Evolutionary conservation across 768 basidiomycete genomes (phyloP), one percentile per base, ranked within the genome.

Genomic region (Auriscalpium orientale): DNA sequence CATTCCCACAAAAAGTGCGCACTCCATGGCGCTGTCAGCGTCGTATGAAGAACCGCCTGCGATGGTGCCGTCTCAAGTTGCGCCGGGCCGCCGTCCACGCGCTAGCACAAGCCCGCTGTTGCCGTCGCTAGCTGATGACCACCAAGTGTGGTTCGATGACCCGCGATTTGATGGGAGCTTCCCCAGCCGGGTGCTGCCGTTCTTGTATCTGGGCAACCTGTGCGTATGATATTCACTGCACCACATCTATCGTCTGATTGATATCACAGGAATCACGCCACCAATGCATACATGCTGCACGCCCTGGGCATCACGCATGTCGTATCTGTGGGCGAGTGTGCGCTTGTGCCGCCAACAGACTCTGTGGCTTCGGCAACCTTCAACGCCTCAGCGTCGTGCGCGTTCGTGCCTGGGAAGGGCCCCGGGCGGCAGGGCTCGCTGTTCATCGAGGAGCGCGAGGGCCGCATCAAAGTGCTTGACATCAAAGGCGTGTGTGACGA

Each of bases 291-390:
- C 65, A 97, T 98, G 94, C 83, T 98, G 3, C 89, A 94, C 64
- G 91, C 92, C 3, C 80, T 98, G 15, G 93, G 93, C 22, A 95
- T 98, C 64, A 95, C 94, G 2, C 95, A 98, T 67, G 94, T 98
- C 59, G 94, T 98, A 33, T 94, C 91, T 9, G 93, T 98, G 3
- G 95, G 95, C 49, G 95, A 98, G 75, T 93, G 91, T 58, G 91
- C 95, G 11, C 81, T 97, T 21, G 76, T 88, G 3, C 91, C 93
- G 5, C 91, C 92, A 16, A 76, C 83, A 3, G 75, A 81, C 62
- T 72, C 76, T 48, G 61, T 21, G 35, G 28, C 36, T 13, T 10
- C 38, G 28, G 48, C 48, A 2, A 36, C 46, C 1, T 2, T 21
- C 11, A 3, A 43, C 44, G 9, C 49, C 15, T 51, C 50, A 40